phyloP scores from a whole-genome alignment of 2,329 filamentous ascomycete genomes.

The Samsoniella hepiali region DNA sequence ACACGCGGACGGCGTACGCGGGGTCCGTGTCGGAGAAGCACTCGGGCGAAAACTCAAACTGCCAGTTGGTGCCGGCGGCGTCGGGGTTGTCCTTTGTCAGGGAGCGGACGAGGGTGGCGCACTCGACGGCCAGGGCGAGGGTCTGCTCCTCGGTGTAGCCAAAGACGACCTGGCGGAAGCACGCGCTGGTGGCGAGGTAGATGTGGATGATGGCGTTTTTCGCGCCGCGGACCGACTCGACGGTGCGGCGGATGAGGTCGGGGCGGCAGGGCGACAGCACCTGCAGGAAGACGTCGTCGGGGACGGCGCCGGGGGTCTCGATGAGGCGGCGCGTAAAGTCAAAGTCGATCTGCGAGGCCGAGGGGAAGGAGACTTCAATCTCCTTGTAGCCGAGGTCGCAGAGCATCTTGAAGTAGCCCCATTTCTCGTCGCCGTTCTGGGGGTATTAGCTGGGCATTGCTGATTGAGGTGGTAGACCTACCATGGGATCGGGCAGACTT shows the following conservation, averaged over 20 bases:
- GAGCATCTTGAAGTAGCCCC: constrained; percentile 92
- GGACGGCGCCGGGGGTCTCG: constrained; percentile 76
- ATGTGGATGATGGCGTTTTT: constrained; percentile 95
- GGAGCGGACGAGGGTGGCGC: constrained; percentile 79
- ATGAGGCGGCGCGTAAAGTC: constrained; percentile 88
- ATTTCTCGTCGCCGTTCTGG: constrained; percentile 91
- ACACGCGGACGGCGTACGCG: constrained; percentile 79
- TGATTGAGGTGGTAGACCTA: constrained; percentile 38
- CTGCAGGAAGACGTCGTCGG: constrained; percentile 88
- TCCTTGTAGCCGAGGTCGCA: constrained; percentile 93
- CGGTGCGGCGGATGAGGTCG: constrained; percentile 84
- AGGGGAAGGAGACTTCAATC: constrained; percentile 94
- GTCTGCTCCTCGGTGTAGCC: constrained; percentile 79
- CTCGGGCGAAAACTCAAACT: constrained; percentile 81
- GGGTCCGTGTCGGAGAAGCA: constrained; percentile 87
- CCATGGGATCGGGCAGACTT: constrained; percentile 89
- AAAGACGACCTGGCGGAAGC: constrained; percentile 90
- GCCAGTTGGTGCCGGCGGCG: constrained; percentile 62
- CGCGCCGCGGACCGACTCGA: constrained; percentile 81
- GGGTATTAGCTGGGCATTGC: constrained; percentile 9
- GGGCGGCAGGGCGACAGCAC: constrained; percentile 89
- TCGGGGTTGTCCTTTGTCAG: constrained; percentile 77
- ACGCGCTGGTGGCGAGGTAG: constrained; percentile 93
- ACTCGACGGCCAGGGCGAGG: constrained; percentile 77
- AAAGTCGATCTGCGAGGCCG: constrained; percentile 91